phyloP scores from a whole-genome alignment of 2,329 filamentous ascomycete genomes.

The Phialocephala sp. region DNA sequence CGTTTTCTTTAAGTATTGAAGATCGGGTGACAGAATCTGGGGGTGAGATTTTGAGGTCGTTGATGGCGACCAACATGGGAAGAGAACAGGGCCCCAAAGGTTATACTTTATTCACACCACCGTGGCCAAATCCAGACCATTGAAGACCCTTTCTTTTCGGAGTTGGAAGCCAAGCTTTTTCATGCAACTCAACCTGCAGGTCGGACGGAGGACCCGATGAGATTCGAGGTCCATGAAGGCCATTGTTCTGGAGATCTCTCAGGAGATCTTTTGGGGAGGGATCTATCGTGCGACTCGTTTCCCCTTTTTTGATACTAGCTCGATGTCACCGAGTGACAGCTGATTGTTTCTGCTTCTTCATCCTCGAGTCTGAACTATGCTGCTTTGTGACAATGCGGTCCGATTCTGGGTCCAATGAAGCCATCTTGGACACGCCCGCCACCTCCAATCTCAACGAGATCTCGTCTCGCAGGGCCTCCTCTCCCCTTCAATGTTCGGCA shows the following conservation, averaged over 20 bases:
- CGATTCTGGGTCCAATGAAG: neutral
- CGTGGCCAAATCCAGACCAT: neutral
- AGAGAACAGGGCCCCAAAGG: slow-evolving; percentile 1
- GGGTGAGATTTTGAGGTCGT: slow-evolving; percentile 21
- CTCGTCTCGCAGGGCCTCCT: neutral
- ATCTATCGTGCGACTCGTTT: neutral
- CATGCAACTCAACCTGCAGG: neutral
- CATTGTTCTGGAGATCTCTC: slow-evolving; percentile 3
- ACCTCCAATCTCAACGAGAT: neutral
- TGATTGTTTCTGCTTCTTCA: neutral
- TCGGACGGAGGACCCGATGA: neutral
- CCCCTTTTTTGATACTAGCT: neutral
- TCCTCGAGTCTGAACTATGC: neutral
- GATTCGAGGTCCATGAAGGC: neutral
- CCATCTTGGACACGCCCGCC: neutral
- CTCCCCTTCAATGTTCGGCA: too few species aligned
- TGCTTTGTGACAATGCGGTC: neutral
- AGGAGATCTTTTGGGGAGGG: neutral
- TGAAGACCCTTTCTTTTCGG: neutral
- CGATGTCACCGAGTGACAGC: neutral
- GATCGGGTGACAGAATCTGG: slow-evolving; percentile 14
- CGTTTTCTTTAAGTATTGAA: neutral
- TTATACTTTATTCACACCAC: neutral
- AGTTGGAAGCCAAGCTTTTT: neutral
- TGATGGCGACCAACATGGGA: slow-evolving; percentile 7